Evolutionary conservation across 176 grass and related monocot species (phyloP), one percentile per base, ranked within the genome.

Genomic region (Aegilops bicornis): DNA sequence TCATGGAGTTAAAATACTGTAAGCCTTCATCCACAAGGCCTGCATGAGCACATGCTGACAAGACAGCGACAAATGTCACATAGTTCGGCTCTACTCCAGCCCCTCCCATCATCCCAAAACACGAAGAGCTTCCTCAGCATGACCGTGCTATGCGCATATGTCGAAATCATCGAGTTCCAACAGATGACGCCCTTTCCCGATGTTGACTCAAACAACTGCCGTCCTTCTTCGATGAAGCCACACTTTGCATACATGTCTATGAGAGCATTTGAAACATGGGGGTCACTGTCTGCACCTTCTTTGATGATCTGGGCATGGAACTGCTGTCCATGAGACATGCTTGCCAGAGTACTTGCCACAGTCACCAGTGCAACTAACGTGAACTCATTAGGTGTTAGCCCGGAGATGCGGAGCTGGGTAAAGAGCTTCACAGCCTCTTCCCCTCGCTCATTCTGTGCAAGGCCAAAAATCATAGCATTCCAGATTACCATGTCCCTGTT

Each of bases 111-210:
- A 88, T 60, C 31, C 89, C 80, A 29, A 97, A 85, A 91, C 84
- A 61, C 33, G 76, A 65, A 97, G 86, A 45, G 95, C 81, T 85
- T 97, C 86, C 85, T 94, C 82, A 36, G 82, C 88, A 79, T 83
- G 35, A 31, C 95, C 92, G 29, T 97, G 92, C 63, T n/a, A n/a
- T 97, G 92, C 27, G 90, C 92, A 52, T 87, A 91, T 15, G 79
- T 94, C 5, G 86, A 91, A 89, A 97, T 94, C 95, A 97, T 97
- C 60, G 90, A 92, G 33, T 97, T 97, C 95, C 92, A 97, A 84
- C 88, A 94, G 42, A 92, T 88, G 23, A 84, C 84, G 83, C 94
- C 92, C 27, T 87, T 87, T 68, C 84, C 80, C 56, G 37, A 59
- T 64, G 86, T 84, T 73, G 90, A 92, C 33, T 89, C 91, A 87